These are phyloP conservation scores for Gossypium arboreum DNA, from an alignment of 345 rosid genomes.

Conservation along the genomic window DNA sequence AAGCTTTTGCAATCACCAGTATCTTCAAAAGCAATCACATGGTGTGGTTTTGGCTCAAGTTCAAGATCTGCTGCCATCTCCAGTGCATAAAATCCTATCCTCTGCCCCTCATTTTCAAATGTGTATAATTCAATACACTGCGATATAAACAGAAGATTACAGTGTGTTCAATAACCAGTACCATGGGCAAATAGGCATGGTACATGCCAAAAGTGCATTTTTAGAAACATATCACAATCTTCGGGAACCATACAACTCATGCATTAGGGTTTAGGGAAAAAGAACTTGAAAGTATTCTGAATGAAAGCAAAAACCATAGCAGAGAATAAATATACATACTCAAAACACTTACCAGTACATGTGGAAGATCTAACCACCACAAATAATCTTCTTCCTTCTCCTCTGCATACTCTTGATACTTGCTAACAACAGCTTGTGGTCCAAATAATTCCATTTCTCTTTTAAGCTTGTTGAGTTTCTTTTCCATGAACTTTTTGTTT, in stretches of 20 bases:
- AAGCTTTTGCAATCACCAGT: conserved; percentile 69
- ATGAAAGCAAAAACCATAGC: background rate
- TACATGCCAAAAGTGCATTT: background rate
- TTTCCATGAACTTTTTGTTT: conserved; percentile 66
- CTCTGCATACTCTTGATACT: conserved; percentile 76
- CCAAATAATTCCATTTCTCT: conserved; percentile 91
- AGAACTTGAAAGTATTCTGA: no score
- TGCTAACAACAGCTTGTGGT: conserved; percentile 90
- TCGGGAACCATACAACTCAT: background rate
- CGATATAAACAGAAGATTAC: conserved; percentile 19
- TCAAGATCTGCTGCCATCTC: conserved; percentile 95
- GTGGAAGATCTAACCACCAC: conserved; percentile 97
- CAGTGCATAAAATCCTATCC: conserved; percentile 76
- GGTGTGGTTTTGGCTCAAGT: conserved; percentile 77
- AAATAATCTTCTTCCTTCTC: conserved; percentile 78
- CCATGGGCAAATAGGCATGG: background rate
- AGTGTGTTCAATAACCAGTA: conserved; percentile 8
- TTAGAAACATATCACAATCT: background rate
- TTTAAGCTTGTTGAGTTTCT: conserved; percentile 72
- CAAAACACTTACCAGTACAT: conserved; percentile 58
- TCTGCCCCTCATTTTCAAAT: conserved; percentile 51
- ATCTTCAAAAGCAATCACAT: conserved; percentile 81
- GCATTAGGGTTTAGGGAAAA: background rate
- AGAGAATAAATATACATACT: background rate
- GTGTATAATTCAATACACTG: conserved; percentile 88